Percentiles rank a stretch among this genome's conserved stretches.
Evolutionary conservation across 2,329 filamentous ascomycete species (phyloP).

Genomic region (Curvularia hawaiiensis): DNA sequence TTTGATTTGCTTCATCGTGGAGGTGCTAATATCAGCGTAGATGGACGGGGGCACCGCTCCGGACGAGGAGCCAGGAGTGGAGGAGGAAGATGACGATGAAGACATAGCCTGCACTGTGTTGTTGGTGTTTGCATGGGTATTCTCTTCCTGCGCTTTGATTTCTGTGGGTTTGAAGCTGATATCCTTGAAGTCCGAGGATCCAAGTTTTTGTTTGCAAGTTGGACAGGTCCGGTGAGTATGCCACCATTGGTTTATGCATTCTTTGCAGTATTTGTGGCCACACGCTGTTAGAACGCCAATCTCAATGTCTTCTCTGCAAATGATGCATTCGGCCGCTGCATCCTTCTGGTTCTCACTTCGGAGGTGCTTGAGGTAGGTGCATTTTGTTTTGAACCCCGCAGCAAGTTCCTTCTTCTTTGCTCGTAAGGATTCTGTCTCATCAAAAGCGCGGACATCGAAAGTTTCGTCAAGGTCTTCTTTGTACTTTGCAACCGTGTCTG

Average conservation of each 20-base stretch:
- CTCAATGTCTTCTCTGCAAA: slow-evolving; percentile 79
- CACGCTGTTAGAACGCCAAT: slow-evolving; percentile 84
- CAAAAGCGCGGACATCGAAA: slow-evolving; percentile 58
- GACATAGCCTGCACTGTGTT: slow-evolving; percentile 19
- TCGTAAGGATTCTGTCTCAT: slow-evolving; percentile 53
- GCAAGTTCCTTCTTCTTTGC: slow-evolving; percentile 62
- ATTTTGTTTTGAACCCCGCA: slow-evolving; percentile 70
- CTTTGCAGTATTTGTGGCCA: slow-evolving; percentile 85
- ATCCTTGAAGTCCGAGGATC: slow-evolving; percentile 73
- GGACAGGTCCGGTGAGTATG: slow-evolving; percentile 76
- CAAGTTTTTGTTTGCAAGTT: slow-evolving; percentile 76
- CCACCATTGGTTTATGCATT: slow-evolving; percentile 84
- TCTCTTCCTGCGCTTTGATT: slow-evolving; percentile 69
- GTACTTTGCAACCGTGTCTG: slow-evolving; percentile 80
- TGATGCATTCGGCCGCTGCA: slow-evolving; percentile 71
- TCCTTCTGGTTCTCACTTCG: slow-evolving; percentile 66
- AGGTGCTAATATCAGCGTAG: slow-evolving; percentile 76
- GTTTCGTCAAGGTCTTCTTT: slow-evolving; percentile 66
- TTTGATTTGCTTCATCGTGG: slow-evolving; percentile 79
- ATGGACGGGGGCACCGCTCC: slow-evolving; percentile 56
- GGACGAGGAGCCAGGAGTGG: slow-evolving; percentile 33
- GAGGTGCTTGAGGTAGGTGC: slow-evolving; percentile 72
- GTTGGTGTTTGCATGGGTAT: slow-evolving; percentile 26
- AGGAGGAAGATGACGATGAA: slow-evolving; percentile 2
- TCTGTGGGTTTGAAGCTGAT: slow-evolving; percentile 82